A percentile compares a stretch with the other conserved stretches of the same genome.
phyloP scores from a whole-genome alignment of 768 basidiomycete genomes.

The Glaciozyma martinii region DNA sequence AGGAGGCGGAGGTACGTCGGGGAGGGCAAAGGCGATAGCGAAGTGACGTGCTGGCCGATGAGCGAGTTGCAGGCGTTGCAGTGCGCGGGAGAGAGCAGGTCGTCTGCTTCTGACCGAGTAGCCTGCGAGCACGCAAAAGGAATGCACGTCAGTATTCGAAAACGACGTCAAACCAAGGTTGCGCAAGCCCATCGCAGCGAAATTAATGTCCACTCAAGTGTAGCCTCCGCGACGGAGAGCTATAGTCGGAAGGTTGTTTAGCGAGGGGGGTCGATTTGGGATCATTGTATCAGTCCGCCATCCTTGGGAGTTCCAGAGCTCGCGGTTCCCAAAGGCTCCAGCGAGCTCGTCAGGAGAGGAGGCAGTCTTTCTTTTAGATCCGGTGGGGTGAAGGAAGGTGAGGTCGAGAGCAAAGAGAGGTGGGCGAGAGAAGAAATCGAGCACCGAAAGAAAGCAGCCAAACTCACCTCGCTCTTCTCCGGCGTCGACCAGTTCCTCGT shows the following conservation, averaged over 20 bases:
- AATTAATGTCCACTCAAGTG: constrained; percentile 63
- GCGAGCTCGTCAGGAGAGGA: constrained; percentile 43
- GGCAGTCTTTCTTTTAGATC: constrained; percentile 90
- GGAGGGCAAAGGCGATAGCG: constrained; percentile 57
- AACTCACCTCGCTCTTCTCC: constrained; percentile 51
- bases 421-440: constrained; percentile 16
- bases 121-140: constrained; percentile 8
- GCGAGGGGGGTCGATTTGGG: constrained; percentile 57
- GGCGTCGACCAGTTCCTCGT: constrained; percentile 45
- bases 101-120: constrained; percentile 7
- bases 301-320: constrained; percentile 9
- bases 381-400: constrained; percentile 37
- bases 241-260: constrained; percentile 82
- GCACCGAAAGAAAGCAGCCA: constrained; percentile 2
- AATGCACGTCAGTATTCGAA: constrained; percentile 19
- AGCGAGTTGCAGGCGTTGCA: constrained; percentile 18
- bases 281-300: constrained; percentile 87
- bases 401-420: background rate
- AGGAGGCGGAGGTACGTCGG: constrained; percentile 51
- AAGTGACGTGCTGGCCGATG: constrained; percentile 67
- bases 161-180: constrained; percentile 14
- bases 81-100: constrained; percentile 20
- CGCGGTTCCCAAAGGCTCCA: constrained; percentile 44
- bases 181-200: constrained; percentile 11
- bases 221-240: constrained; percentile 75